phyloP scores from a whole-genome alignment of 352 stramenopile genomes.

The Globisporangium parvum region DNA sequence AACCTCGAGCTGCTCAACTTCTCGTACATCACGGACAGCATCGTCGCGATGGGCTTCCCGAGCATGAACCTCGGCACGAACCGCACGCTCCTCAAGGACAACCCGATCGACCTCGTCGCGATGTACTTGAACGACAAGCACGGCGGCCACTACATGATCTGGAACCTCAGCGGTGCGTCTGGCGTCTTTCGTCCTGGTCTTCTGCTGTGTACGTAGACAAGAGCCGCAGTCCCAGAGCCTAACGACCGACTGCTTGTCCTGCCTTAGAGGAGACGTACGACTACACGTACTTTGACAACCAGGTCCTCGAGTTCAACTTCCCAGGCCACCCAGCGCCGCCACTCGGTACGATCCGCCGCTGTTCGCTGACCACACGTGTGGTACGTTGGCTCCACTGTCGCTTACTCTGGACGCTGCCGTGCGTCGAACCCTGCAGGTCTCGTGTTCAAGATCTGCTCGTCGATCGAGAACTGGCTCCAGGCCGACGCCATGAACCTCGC shows the following conservation, averaged over 20 bases:
- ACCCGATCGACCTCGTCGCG: conserved; percentile 88
- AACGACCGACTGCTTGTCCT: neutral
- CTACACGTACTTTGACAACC: conserved; percentile 92
- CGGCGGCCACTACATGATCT: conserved; percentile 96
- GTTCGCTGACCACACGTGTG: neutral
- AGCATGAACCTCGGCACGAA: conserved; percentile 81
- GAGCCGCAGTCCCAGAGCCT: neutral
- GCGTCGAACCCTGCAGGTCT: conserved; percentile 38
- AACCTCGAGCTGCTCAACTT: conserved; percentile 89
- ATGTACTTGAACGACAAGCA: conserved; percentile 94
- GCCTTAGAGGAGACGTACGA: conserved; percentile 94
- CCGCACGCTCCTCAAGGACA: conserved; percentile 73
- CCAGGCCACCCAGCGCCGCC: conserved; percentile 94
- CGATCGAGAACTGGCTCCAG: conserved; percentile 96
- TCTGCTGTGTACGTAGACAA: neutral
- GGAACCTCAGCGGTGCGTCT: conserved; percentile 89
- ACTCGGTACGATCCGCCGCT: conserved; percentile 46
- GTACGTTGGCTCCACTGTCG: too few relatives aligned
- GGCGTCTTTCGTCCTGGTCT: neutral
- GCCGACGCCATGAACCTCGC: conserved; percentile 95
- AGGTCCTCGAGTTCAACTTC: conserved; percentile 97
- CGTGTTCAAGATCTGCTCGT: conserved; percentile 96
- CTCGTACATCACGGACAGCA: conserved; percentile 83
- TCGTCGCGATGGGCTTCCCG: conserved; percentile 91
- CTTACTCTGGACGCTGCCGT: too few relatives aligned